phyloP scores from a whole-genome alignment of 2,329 filamentous ascomycete genomes.

The Ophiocordyceps sinensis region DNA sequence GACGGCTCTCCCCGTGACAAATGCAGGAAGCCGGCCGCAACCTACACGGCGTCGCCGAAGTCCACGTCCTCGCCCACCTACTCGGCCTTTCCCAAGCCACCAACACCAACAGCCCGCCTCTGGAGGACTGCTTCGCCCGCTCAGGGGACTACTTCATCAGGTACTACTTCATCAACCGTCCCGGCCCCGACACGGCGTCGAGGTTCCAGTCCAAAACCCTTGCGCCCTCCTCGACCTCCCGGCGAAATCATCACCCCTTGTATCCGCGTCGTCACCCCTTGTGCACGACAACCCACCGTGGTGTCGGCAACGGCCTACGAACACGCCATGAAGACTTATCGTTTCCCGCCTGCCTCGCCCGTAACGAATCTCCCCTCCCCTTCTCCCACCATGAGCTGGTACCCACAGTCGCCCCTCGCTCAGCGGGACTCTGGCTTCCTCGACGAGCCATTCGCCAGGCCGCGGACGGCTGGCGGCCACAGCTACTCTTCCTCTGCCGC shows the following conservation, averaged over 20 bases:
- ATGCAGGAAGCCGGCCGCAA: slow-evolving; percentile 2
- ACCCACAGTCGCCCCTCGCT: slow-evolving; percentile 1
- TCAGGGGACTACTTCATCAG: no score
- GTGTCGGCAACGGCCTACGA: background rate
- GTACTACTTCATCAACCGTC: no score
- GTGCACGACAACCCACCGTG: slow-evolving; percentile 2
- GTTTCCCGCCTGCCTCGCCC: background rate
- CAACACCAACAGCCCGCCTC: background rate
- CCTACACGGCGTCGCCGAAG: slow-evolving; percentile 2
- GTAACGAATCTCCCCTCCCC: background rate
- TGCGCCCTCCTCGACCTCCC: slow-evolving; percentile 15
- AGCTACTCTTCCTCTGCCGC: slow-evolving; percentile 8
- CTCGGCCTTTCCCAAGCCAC: slow-evolving; percentile 26
- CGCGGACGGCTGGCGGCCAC: slow-evolving; percentile 1
- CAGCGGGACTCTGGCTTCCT: slow-evolving; percentile 1
- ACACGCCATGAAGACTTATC: background rate
- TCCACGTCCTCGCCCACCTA: slow-evolving; percentile 18
- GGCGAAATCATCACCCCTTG: slow-evolving; percentile 11
- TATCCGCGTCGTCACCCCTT: slow-evolving; percentile 9
- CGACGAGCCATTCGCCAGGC: background rate
- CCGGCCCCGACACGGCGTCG: background rate
- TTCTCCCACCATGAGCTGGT: background rate
- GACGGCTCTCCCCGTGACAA: slow-evolving; percentile 6
- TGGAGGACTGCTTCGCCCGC: background rate
- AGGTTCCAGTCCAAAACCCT: slow-evolving; percentile 7